These are phyloP conservation scores for Karstenula rhodostoma DNA, from an alignment of 2,329 filamentous ascomycete species.

Conservation along the genomic window DNA sequence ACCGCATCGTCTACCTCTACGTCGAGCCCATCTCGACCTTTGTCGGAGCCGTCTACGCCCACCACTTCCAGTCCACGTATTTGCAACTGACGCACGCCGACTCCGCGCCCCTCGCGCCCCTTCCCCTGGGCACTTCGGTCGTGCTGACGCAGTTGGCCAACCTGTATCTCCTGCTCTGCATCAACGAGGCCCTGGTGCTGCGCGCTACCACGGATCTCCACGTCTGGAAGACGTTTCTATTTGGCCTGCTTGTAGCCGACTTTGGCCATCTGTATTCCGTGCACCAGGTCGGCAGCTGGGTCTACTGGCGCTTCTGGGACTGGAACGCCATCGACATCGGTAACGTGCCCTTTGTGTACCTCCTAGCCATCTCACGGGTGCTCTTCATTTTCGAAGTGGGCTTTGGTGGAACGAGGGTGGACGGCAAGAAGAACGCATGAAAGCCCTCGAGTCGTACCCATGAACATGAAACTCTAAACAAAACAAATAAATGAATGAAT, in stretches of 20 bases:
- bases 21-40: slow-evolving; percentile 69
- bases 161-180: slow-evolving; percentile 77
- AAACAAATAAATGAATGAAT: not conserved
- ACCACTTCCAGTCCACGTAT: slow-evolving; percentile 63
- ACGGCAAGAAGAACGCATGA: slow-evolving; percentile 23
- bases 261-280: slow-evolving; percentile 77
- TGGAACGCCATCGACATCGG: slow-evolving; percentile 76
- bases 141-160: slow-evolving; percentile 79
- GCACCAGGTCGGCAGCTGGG: slow-evolving; percentile 61
- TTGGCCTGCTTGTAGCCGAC: slow-evolving; percentile 76
- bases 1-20: slow-evolving; percentile 77
- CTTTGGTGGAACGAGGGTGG: slow-evolving; percentile 19
- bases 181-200: slow-evolving; percentile 80
- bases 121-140: slow-evolving; percentile 70
- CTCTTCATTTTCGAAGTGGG: slow-evolving; percentile 39
- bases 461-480: not conserved
- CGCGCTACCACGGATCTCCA: slow-evolving; percentile 71
- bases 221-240: slow-evolving; percentile 74
- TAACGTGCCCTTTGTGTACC: slow-evolving; percentile 75
- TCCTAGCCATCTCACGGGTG: slow-evolving; percentile 59
- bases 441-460: not conserved
- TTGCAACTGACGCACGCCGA: slow-evolving; percentile 69
- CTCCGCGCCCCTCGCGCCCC: slow-evolving; percentile 55
- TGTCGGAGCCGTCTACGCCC: slow-evolving; percentile 62
- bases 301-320: slow-evolving; percentile 69